A percentile compares a stretch with the other conserved stretches of the same genome.
These are phyloP conservation scores for Primulina eburnea DNA, from an alignment of 257 asterid genomes.

Conservation along the genomic window DNA sequence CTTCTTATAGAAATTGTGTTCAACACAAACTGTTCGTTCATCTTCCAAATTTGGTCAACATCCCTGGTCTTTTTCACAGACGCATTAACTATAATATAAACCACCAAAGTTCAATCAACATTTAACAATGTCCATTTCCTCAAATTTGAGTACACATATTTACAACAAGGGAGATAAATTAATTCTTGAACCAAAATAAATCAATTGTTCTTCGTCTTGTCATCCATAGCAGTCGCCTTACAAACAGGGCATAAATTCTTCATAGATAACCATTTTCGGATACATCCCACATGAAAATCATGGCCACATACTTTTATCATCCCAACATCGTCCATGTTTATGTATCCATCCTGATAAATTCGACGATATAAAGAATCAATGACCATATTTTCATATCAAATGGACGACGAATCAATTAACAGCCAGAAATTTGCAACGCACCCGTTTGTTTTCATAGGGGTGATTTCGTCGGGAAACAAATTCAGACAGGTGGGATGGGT, in stretches of 20 bases:
- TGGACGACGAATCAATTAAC: too few relatives aligned
- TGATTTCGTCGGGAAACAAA: too few relatives aligned
- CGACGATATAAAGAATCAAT: neutral
- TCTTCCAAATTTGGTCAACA: too few relatives aligned
- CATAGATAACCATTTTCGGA: conserved; percentile 52
- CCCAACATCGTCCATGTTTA: conserved; percentile 57
- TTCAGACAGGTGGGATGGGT: too few relatives aligned
- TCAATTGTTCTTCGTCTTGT: conserved; percentile 25
- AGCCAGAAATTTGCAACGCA: too few relatives aligned
- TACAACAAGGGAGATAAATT: conserved; percentile 14
- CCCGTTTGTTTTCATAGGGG: too few relatives aligned
- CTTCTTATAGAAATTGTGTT: too few relatives aligned
- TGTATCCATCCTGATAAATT: conserved; percentile 62
- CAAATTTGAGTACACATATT: conserved; percentile 18
- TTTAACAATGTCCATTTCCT: neutral
- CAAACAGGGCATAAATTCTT: conserved; percentile 61
- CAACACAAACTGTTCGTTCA: too few relatives aligned
- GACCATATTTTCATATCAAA: too few relatives aligned
- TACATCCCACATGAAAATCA: conserved; percentile 53
- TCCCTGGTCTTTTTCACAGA: too few relatives aligned
- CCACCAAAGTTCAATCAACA: neutral
- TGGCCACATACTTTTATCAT: conserved; percentile 41
- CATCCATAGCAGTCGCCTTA: conserved; percentile 45
- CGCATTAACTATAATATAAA: too few relatives aligned
- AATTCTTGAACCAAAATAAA: neutral